Evolutionary conservation across 1,284 basidiomycete genomes (phyloP).

Genomic region (Gymnopus androsaceus): DNA sequence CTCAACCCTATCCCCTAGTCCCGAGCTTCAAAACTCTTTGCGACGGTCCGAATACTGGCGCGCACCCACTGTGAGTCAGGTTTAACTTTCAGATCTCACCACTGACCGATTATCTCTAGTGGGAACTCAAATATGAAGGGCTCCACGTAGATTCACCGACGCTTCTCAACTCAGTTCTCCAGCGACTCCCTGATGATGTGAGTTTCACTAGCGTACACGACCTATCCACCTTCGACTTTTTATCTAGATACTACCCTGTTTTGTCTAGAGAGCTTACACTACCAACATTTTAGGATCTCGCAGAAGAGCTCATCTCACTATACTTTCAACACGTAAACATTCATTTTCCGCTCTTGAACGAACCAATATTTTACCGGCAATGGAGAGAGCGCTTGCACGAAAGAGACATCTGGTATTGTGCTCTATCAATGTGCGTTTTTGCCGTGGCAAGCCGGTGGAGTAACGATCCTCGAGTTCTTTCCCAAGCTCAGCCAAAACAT

Average conservation of each 20-base stretch:
- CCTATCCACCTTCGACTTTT: too few relatives aligned
- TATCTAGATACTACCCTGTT: too few relatives aligned
- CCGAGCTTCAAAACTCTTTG: slow-evolving; percentile 7
- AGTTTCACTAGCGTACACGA: too few relatives aligned
- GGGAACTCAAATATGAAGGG: slow-evolving; percentile 62
- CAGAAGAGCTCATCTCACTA: slow-evolving; percentile 56
- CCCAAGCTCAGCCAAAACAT: slow-evolving; percentile 31
- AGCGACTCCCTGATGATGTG: slow-evolving; percentile 62
- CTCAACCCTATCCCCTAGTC: background rate
- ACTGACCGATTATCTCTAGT: slow-evolving; percentile 37
- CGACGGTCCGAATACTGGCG: slow-evolving; percentile 43
- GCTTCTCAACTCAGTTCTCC: slow-evolving; percentile 40
- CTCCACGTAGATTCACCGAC: slow-evolving; percentile 37
- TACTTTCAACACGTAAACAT: slow-evolving; percentile 65
- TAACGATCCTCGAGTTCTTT: slow-evolving; percentile 64
- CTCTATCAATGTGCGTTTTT: slow-evolving; percentile 61
- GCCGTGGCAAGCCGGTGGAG: slow-evolving; percentile 74
- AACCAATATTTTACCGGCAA: slow-evolving; percentile 64
- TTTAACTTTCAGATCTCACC: slow-evolving; percentile 3
- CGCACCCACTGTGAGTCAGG: slow-evolving; percentile 34
- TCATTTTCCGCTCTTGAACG: slow-evolving; percentile 67
- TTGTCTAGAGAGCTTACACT: too few relatives aligned
- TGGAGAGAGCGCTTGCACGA: slow-evolving; percentile 56
- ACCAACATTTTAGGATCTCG: slow-evolving; percentile 57
- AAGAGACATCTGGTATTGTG: slow-evolving; percentile 57